Percentiles rank a stretch among this genome's conserved stretches.
These are phyloP conservation scores for Fusarium napiforme DNA, from an alignment of 2,329 filamentous ascomycete species.

Conservation along the genomic window DNA sequence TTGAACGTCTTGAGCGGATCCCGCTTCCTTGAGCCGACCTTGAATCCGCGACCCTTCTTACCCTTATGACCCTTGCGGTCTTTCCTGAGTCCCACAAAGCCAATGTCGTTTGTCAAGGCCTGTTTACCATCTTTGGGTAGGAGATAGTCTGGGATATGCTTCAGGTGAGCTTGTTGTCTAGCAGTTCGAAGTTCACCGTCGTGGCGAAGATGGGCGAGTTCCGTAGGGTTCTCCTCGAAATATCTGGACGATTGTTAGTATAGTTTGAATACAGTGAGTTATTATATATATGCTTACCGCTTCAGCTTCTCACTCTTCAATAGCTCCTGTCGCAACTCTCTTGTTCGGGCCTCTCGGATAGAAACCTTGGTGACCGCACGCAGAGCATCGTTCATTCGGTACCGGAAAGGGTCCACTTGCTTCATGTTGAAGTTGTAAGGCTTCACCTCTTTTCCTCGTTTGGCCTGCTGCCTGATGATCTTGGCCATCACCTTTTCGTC, in stretches of 20 bases:
- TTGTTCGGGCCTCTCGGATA: conserved; percentile 87
- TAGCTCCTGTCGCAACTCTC: conserved; percentile 88
- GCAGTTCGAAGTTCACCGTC: conserved; percentile 88
- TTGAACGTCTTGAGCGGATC: conserved; percentile 94
- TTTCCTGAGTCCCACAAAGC: conserved; percentile 78
- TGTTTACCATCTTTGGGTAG: conserved; percentile 82
- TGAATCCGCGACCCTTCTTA: conserved; percentile 59
- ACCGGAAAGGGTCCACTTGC: conserved; percentile 92
- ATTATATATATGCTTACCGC: conserved; percentile 55
- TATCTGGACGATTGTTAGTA: conserved; percentile 59
- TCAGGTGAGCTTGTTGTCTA: conserved; percentile 86
- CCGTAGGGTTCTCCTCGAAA: conserved; percentile 96
- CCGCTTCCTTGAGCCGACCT: conserved; percentile 70
- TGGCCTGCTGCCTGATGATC: conserved; percentile 81
- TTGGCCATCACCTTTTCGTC: conserved; percentile 87
- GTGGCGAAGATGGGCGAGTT: conserved; percentile 87
- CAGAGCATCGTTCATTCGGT: conserved; percentile 92
- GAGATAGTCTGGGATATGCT: conserved; percentile 93
- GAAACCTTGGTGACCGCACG: conserved; percentile 90
- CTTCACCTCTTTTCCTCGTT: conserved; percentile 83
- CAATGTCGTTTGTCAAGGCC: conserved; percentile 73
- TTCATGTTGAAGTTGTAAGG: conserved; percentile 96
- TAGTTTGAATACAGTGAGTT: not conserved
- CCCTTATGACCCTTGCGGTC: conserved; percentile 60
- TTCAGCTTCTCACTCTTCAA: conserved; percentile 95